Base-by-base conservation (phyloP, 2,329 filamentous ascomycete genomes). In the Rhexocercosporidium sp. region DNA sequence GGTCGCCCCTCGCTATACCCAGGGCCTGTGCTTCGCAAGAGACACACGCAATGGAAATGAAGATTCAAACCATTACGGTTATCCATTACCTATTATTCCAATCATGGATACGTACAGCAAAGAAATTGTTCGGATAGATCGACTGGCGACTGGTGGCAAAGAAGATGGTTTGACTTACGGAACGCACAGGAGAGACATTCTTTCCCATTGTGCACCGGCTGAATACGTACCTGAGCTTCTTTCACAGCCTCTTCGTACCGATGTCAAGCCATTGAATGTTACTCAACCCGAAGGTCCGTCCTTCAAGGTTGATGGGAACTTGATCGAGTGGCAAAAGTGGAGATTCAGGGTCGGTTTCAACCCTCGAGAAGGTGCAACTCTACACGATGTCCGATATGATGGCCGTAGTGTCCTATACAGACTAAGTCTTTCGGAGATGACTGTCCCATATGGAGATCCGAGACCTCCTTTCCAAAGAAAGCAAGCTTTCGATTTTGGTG, bases 401-500 rank as follows among this genome's bases (percentile, higher is more conserved):
- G 85, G 84, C 14, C 79, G 87, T 60, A 86, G 83, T 62, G 78
- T 89, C 41, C 81, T 90, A 72, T 85, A 90, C 76, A 81, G 88
- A 7, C 74, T 90, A 63, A 83, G 82, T 62, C 78, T 89, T 62
- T 85, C 83, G 63, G 88, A 90, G 74, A 90, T 90, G 88, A 81
- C 82, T 6, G 87, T 90, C 0, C 88, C 88, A 0, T 91, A 91
- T 72, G 87, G 83, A 1, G 88, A 90, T 71, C 86, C 86, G 9
- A 82, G 89, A 6, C 81, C 84, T 4, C 88, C 88, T 0, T 91
- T 85, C 75, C 87, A 89, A 59, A 82, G 88, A 60, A 91, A 92
- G 75, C 86, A 89, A 67, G 89, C 88, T 3, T 91, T 92, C 72
- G 89, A 92, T 73, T 87, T 91, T 69, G 89, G 89, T 1, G 89